Evolutionary conservation across 495 filamentous ascomycete genomes (phyloP).

Genomic region (Bathelium albidoporum): DNA sequence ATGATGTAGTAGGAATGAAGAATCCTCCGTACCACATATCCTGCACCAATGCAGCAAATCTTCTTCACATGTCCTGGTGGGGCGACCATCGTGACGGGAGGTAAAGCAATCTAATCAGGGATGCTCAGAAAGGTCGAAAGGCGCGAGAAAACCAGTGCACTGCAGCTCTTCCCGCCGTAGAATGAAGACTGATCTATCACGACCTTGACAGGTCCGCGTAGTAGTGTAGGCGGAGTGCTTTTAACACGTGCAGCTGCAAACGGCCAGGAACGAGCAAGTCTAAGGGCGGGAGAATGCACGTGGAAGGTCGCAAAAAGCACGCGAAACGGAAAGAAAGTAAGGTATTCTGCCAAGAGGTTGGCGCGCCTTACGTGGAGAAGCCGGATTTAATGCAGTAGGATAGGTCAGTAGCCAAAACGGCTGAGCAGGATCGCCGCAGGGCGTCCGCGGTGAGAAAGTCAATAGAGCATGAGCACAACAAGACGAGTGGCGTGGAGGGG

Average conservation of each 20-base stretch:
- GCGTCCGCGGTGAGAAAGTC: neutral
- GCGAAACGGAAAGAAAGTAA: neutral
- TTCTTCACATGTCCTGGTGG: constrained; percentile 35
- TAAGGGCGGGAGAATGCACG: neutral
- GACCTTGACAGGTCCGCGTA: neutral
- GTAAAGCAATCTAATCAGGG: neutral
- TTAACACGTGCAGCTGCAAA: neutral
- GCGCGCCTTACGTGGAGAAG: neutral
- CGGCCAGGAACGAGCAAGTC: neutral
- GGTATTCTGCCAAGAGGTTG: neutral
- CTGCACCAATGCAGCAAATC: constrained; percentile 54
- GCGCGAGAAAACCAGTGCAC: neutral
- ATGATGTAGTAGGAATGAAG: constrained; percentile 1
- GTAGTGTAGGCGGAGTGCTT: neutral
- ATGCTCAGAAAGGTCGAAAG: neutral
- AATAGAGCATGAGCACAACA: neutral
- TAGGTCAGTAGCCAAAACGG: neutral
- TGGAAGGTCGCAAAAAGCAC: neutral
- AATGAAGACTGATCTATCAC: neutral
- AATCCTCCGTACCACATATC: constrained; percentile 45
- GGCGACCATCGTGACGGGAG: neutral
- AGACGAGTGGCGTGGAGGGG: neutral
- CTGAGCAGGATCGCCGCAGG: too few species aligned
- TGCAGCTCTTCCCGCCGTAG: neutral
- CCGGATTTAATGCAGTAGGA: neutral